Percentiles rank a stretch among this genome's conserved stretches.
Conservation (phyloP, 495 filamentous ascomycete genomes). For the Neurospora sp. region DNA sequence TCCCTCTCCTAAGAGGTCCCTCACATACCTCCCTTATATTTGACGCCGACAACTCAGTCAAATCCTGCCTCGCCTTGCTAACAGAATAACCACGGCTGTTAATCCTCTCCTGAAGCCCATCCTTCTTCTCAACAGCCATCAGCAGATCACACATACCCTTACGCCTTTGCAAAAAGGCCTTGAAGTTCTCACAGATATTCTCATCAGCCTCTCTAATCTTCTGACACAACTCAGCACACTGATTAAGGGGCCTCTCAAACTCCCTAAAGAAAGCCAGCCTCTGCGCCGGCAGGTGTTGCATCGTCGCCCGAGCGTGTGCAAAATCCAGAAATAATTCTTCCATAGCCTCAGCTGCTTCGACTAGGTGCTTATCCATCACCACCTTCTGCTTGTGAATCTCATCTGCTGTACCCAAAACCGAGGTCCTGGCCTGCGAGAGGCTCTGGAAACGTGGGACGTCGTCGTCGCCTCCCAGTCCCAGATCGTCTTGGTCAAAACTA, state of each 20-base stretch:
- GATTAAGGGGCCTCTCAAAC: not conserved
- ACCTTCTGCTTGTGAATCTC: not conserved
- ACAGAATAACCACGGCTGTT: not conserved
- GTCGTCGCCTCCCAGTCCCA: not conserved
- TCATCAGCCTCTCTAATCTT: not conserved
- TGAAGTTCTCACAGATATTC: not conserved
- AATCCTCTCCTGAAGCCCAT: not conserved
- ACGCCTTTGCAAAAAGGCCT: not conserved
- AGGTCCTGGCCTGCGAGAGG: not conserved
- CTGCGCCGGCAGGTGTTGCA: not conserved
- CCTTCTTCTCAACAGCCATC: not conserved
- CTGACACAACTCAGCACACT: not conserved
- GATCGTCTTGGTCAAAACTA: not conserved
- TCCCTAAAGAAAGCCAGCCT: not conserved
- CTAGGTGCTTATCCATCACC: not conserved
- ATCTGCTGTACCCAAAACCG: not conserved
- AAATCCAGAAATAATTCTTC: rapidly evolving
- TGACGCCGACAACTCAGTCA: not conserved
- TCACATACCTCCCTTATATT: not conserved
- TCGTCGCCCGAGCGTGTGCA: not conserved
- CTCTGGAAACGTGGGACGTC: not conserved
- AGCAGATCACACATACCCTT: not conserved
- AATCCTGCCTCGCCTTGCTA: not conserved
- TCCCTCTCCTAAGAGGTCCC: not conserved
- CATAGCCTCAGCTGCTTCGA: not conserved